These are phyloP conservation scores for Lasiosphaeriaceae sp. DNA, from an alignment of 495 filamentous ascomycete species.

Conservation along the genomic window DNA sequence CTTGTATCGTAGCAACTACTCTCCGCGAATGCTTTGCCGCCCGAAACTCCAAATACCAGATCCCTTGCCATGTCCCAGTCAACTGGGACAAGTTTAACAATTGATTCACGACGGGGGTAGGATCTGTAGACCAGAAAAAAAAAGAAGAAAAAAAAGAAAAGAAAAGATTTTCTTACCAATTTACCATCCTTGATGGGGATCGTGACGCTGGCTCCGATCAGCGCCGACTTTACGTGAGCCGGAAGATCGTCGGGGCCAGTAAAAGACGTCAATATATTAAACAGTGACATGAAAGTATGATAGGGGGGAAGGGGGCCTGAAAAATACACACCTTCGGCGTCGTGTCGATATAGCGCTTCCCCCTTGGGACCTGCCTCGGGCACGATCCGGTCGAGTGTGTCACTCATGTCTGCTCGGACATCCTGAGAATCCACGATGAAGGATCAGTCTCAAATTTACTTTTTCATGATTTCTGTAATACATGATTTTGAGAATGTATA, in stretches of 20 bases:
- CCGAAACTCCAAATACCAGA: conserved; percentile 95
- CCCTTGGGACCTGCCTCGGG: conserved; percentile 61
- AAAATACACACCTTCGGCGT: conserved; percentile 64
- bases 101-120: no score
- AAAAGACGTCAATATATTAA: conserved; percentile 5
- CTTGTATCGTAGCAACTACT: conserved; percentile 92
- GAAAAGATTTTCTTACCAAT: conserved; percentile 52
- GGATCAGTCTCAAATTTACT: conserved; percentile 5
- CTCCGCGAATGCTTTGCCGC: conserved; percentile 67
- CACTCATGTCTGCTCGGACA: conserved; percentile 78
- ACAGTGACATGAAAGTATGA: no score
- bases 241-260: conserved; percentile 28
- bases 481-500: no score
- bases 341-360: conserved; percentile 81
- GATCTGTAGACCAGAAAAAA: neutral
- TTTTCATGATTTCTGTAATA: no score
- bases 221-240: conserved; percentile 86
- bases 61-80: conserved; percentile 68
- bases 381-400: conserved; percentile 85
- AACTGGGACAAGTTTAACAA: conserved; percentile 23
- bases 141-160: neutral
- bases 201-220: conserved; percentile 83
- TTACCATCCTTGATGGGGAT: conserved; percentile 86
- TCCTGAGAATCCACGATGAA: conserved; percentile 20
- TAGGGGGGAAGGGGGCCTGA: neutral